Percentiles rank a stretch among this genome's conserved stretches.
These are phyloP conservation scores for Pichia sp. DNA, from an alignment of 1,139 yeast genomes.

Conservation along the genomic window DNA sequence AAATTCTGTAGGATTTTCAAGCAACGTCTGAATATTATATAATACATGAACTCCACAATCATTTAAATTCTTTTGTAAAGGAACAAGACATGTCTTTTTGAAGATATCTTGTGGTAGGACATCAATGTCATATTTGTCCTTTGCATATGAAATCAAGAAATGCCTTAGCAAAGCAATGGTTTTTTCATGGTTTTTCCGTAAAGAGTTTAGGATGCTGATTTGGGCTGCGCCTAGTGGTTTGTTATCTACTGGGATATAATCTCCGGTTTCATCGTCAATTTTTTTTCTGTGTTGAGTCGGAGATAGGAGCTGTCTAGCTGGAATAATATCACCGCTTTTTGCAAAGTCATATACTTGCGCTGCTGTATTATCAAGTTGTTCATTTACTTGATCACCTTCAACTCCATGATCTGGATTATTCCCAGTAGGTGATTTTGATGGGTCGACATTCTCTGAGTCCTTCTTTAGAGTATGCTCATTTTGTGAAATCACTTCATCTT, in stretches of 20 bases:
- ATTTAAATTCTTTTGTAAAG: slow-evolving; percentile 80
- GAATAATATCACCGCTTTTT: not conserved
- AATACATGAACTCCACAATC: slow-evolving; percentile 96
- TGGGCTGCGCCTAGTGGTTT: slow-evolving; percentile 33
- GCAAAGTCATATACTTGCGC: not conserved
- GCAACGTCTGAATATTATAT: slow-evolving; percentile 63
- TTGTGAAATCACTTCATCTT: too few species aligned
- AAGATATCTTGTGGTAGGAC: slow-evolving; percentile 39
- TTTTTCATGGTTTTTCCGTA: slow-evolving; percentile 49
- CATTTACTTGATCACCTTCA: too few species aligned
- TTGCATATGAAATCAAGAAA: slow-evolving; percentile 65
- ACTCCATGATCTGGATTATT: too few species aligned
- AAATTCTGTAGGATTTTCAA: slow-evolving; percentile 19
- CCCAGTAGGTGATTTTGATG: too few species aligned
- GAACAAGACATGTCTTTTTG: slow-evolving; percentile 52
- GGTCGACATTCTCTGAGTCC: too few species aligned
- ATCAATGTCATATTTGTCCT: slow-evolving; percentile 48
- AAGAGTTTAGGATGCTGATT: slow-evolving; percentile 73
- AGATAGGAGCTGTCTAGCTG: not conserved
- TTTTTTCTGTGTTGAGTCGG: not conserved
- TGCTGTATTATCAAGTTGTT: not conserved
- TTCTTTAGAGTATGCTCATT: too few species aligned
- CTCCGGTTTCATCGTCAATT: not conserved
- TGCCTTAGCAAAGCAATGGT: slow-evolving; percentile 50
- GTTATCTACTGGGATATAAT: not conserved